Evolutionary conservation across 176 grass and related monocot species (phyloP).

Genomic region (Aegilops sharonensis): DNA sequence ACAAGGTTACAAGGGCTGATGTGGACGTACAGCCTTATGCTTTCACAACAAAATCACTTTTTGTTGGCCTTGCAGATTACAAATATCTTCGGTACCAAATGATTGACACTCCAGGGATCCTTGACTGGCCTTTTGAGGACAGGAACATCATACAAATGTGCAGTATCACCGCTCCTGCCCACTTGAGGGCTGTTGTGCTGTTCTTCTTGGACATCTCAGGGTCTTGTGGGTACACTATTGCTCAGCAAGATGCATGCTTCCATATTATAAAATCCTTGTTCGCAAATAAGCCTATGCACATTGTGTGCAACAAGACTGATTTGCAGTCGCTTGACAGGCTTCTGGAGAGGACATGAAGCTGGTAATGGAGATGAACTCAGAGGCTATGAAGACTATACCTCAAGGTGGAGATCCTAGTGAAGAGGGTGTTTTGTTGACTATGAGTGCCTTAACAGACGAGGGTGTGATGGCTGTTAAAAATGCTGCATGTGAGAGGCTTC

Average conservation of each 20-base stretch:
- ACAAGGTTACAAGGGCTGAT: slow-evolving; percentile 75
- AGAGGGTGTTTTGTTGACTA: slow-evolving; percentile 63
- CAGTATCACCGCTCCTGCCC: slow-evolving; percentile 51
- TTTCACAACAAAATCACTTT: slow-evolving; percentile 52
- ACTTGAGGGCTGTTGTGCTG: slow-evolving; percentile 46
- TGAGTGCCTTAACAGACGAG: slow-evolving; percentile 75
- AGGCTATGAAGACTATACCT: slow-evolving; percentile 50
- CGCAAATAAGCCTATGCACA: slow-evolving; percentile 65
- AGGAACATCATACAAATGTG: slow-evolving; percentile 60
- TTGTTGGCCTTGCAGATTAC: slow-evolving; percentile 76
- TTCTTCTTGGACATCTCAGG: slow-evolving; percentile 72
- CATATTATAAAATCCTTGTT: slow-evolving; percentile 79
- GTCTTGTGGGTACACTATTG: slow-evolving; percentile 69
- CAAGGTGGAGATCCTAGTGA: slow-evolving; percentile 51
- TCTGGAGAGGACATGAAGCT: slow-evolving; percentile 60
- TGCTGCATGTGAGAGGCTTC: slow-evolving; percentile 58
- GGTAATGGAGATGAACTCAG: slow-evolving; percentile 57
- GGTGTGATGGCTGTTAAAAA: slow-evolving; percentile 70
- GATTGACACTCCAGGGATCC: slow-evolving; percentile 80
- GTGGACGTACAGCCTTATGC: slow-evolving; percentile 64
- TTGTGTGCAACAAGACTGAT: slow-evolving; percentile 81
- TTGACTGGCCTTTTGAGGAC: slow-evolving; percentile 58
- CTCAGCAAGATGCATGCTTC: slow-evolving; percentile 67
- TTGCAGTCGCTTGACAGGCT: slow-evolving; percentile 59
- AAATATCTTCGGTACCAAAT: slow-evolving; percentile 78